These are phyloP conservation scores for Solioccasus polychromus DNA, from an alignment of 768 basidiomycete species.

Conservation along the genomic window DNA sequence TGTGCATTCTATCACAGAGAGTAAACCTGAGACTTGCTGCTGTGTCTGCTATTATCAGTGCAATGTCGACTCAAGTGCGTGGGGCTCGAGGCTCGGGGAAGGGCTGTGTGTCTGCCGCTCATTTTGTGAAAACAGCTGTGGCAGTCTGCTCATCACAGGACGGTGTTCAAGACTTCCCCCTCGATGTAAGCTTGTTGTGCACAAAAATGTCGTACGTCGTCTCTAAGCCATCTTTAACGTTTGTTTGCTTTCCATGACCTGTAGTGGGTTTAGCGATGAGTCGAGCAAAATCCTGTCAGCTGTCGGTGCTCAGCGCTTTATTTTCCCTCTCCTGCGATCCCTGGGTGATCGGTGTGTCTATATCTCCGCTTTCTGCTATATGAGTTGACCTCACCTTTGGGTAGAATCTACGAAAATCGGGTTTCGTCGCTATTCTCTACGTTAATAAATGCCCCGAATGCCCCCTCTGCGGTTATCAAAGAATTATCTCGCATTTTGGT, in stretches of 20 bases:
- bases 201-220: conserved; percentile 48
- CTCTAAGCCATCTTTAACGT: not conserved
- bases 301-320: conserved; percentile 54
- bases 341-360: conserved; percentile 41
- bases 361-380: not conserved
- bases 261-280: conserved; percentile 48
- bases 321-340: conserved; percentile 48
- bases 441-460: conserved; percentile 26
- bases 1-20: conserved; percentile 68
- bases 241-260: not conserved
- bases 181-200: conserved; percentile 38
- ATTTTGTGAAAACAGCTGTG: conserved; percentile 63
- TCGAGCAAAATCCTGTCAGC: conserved; percentile 43
- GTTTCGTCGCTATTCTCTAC: conserved; percentile 29
- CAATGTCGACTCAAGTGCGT: conserved; percentile 50
- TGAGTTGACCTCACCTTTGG: conserved; percentile 1
- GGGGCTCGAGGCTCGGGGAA: conserved; percentile 17
- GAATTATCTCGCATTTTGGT: conserved; percentile 24
- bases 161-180: conserved; percentile 45
- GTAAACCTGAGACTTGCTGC: conserved; percentile 56
- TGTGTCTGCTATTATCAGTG: conserved; percentile 52
- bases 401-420: conserved; percentile 32
- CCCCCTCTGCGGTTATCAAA: conserved; percentile 21
- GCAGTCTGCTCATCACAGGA: conserved; percentile 66
- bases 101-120: conserved; percentile 44